A percentile compares a stretch with the other conserved stretches of the same genome.
These are phyloP conservation scores for Tubosaeta sp. DNA, from an alignment of 768 basidiomycete genomes.

Conservation along the genomic window DNA sequence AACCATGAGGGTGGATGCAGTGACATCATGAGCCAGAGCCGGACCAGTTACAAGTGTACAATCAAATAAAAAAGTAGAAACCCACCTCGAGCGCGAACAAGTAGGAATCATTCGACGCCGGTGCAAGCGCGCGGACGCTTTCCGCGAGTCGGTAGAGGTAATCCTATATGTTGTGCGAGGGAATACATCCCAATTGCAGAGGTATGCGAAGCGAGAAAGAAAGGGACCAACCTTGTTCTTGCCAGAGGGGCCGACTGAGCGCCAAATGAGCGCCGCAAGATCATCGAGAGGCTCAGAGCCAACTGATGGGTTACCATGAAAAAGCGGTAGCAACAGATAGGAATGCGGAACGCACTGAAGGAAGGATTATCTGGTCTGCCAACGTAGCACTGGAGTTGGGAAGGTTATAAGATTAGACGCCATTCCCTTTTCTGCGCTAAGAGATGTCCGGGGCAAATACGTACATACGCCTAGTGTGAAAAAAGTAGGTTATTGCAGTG, in stretches of 20 bases:
- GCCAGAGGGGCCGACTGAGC: constrained; percentile 81
- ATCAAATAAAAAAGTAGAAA: background rate
- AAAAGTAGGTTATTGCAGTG: background rate
- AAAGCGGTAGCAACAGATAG: background rate
- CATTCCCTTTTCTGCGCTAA: background rate
- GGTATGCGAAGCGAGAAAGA: no score
- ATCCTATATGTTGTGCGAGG: constrained; percentile 46
- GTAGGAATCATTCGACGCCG: constrained; percentile 71
- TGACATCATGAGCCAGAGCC: background rate
- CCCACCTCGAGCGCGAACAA: constrained; percentile 72
- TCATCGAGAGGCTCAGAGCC: constrained; percentile 74
- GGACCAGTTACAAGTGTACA: background rate
- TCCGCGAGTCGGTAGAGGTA: constrained; percentile 79
- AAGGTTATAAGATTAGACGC: background rate
- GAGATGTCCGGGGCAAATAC: constrained; percentile 14
- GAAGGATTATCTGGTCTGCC: constrained; percentile 85
- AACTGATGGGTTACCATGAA: constrained; percentile 42
- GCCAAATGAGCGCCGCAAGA: constrained; percentile 68
- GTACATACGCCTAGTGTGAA: constrained; percentile 45
- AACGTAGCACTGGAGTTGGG: constrained; percentile 65
- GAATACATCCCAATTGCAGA: background rate
- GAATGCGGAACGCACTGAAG: constrained; percentile 53
- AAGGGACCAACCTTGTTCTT: constrained; percentile 65
- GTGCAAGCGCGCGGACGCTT: constrained; percentile 69
- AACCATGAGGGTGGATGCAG: background rate